Evolutionary conservation across 2,329 filamentous ascomycete genomes (phyloP).

Genomic region (Drechslerella coelobrocha): DNA sequence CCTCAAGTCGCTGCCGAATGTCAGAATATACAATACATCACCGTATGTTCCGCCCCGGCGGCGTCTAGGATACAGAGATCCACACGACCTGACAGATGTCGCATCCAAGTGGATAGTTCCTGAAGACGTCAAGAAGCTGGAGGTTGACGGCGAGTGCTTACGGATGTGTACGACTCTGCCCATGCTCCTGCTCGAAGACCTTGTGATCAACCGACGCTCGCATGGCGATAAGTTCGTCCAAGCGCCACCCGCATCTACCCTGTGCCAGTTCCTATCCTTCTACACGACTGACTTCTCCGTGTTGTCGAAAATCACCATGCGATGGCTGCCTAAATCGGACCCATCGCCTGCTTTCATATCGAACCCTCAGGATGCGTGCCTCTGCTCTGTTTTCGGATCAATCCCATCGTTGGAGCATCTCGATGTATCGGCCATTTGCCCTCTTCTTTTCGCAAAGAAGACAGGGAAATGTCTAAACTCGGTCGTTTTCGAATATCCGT

Average conservation of each 20-base stretch:
- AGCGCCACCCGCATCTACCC: slow-evolving; percentile 5
- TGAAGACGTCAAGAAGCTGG: slow-evolving; percentile 29
- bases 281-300: slow-evolving; percentile 26
- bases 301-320: slow-evolving; percentile 25
- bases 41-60: not conserved
- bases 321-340: slow-evolving; percentile 20
- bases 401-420: slow-evolving; percentile 28
- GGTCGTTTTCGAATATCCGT: slow-evolving; percentile 15
- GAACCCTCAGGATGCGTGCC: slow-evolving; percentile 5
- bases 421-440: slow-evolving; percentile 17
- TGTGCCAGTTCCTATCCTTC: slow-evolving; percentile 11
- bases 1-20: slow-evolving; percentile 17
- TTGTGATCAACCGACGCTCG: slow-evolving; percentile 15
- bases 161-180: slow-evolving; percentile 17
- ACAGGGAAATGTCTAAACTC: slow-evolving; percentile 14
- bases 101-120: slow-evolving; percentile 17
- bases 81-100: slow-evolving; percentile 7
- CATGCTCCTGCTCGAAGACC: slow-evolving; percentile 27
- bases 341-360: not conserved
- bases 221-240: slow-evolving; percentile 22
- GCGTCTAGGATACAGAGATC: slow-evolving; percentile 4
- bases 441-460: slow-evolving; percentile 30
- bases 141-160: slow-evolving; percentile 26
- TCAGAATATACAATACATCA: slow-evolving; percentile 17
- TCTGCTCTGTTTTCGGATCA: slow-evolving; percentile 10